A percentile compares a stretch with the other conserved stretches of the same genome.
phyloP scores from a whole-genome alignment of 78 protist genomes.

The Dictyostelium brefeldianum region DNA sequence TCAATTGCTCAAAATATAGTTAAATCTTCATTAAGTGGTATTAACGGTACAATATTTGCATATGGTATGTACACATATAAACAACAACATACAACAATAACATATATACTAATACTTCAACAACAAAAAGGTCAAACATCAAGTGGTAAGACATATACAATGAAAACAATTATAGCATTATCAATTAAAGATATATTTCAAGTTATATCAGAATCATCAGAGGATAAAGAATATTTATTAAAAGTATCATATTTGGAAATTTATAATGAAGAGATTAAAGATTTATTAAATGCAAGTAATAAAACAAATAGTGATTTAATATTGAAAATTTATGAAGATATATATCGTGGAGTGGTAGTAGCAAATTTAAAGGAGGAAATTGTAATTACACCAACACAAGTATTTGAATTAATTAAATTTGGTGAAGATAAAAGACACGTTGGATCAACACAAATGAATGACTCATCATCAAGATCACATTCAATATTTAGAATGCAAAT shows the following conservation, averaged over 20 bases:
- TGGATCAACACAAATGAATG: conserved; percentile 93
- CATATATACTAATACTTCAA: conserved; percentile 46
- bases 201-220: not conserved
- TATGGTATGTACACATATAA: not conserved
- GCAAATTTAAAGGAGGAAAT: conserved; percentile 80
- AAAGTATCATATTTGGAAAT: conserved; percentile 91
- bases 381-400: conserved; percentile 63
- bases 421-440: conserved; percentile 84
- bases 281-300: conserved; percentile 59
- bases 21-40: conserved; percentile 61
- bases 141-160: conserved; percentile 91
- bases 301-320: not conserved
- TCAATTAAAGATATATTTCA: conserved; percentile 81
- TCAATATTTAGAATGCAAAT: conserved; percentile 90
- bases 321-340: conserved; percentile 71
- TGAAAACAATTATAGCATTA: conserved; percentile 86
- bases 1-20: conserved; percentile 63
- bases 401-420: conserved; percentile 14
- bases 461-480: conserved; percentile 92
- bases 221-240: conserved; percentile 74
- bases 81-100: too few species aligned
- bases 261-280: conserved; percentile 89
- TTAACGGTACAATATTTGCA: conserved; percentile 82
- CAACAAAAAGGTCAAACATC: conserved; percentile 89
- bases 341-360: conserved; percentile 54